These are phyloP conservation scores for Fusarium drepaniforme DNA, from an alignment of 2,329 filamentous ascomycete species.

Conservation along the genomic window DNA sequence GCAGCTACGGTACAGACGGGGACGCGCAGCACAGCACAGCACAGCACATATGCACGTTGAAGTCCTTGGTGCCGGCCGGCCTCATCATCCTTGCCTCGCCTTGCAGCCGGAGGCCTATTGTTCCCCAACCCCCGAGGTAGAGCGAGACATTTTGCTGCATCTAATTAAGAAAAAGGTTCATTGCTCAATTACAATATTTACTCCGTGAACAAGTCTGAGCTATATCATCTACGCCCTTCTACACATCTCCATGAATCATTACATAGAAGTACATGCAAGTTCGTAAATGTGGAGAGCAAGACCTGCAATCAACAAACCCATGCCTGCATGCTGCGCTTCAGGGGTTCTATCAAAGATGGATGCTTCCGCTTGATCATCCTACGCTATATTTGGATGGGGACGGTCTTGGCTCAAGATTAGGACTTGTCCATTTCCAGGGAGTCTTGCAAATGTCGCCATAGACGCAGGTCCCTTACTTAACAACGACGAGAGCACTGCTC, in stretches of 20 bases:
- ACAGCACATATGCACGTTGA: background rate
- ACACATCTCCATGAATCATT: background rate
- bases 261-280: background rate
- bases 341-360: slow-evolving; percentile 2
- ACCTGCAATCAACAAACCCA: background rate
- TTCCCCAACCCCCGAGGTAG: background rate
- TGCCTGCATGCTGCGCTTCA: slow-evolving; percentile 12
- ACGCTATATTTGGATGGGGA: background rate
- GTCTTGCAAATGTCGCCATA: background rate
- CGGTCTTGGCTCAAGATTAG: background rate
- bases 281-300: background rate
- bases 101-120: slow-evolving; percentile 4
- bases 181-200: background rate
- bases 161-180: background rate
- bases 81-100: background rate
- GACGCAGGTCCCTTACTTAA: background rate
- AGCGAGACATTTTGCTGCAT: background rate
- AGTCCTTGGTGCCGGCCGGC: background rate
- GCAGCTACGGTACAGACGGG: background rate
- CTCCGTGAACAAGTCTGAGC: background rate
- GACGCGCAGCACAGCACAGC: background rate
- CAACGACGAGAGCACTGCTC: too few relatives aligned
- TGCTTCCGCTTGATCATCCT: background rate
- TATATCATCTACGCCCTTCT: background rate
- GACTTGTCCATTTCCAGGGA: background rate